phyloP scores from a whole-genome alignment of 441 rosid genomes.

The Euphorbia celastroides region DNA sequence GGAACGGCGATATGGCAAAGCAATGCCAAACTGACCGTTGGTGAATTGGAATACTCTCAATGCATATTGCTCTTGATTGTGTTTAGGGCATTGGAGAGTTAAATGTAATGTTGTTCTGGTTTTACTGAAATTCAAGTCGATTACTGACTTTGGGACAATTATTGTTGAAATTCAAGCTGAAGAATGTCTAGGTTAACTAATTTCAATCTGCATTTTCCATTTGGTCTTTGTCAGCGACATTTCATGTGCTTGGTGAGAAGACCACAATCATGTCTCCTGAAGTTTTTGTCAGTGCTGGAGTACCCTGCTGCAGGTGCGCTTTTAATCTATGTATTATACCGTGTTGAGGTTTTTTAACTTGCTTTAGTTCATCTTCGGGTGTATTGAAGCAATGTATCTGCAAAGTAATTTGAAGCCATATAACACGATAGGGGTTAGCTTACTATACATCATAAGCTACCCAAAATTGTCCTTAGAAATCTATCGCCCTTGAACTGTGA shows the following conservation, averaged over 20 bases:
- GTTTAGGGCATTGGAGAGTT: background rate
- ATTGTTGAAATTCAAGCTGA: constrained; percentile 7
- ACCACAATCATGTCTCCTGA: constrained; percentile 98
- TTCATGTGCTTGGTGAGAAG: constrained; percentile 91
- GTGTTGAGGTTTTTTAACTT: constrained; percentile 4
- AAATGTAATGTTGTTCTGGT: constrained; percentile 5
- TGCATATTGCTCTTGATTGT: background rate
- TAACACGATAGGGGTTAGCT: too few relatives aligned
- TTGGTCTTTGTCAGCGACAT: constrained; percentile 55
- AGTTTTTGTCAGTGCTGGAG: constrained; percentile 80
- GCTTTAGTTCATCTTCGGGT: constrained; percentile 3
- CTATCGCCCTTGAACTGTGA: too few relatives aligned
- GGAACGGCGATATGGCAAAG: too few relatives aligned
- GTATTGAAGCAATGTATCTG: constrained; percentile 5
- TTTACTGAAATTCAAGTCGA: constrained; percentile 13
- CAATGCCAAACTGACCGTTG: too few relatives aligned
- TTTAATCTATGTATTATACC: constrained; percentile 19
- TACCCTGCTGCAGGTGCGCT: constrained; percentile 94
- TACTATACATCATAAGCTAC: too few relatives aligned
- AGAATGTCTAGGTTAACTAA: constrained; percentile 18
- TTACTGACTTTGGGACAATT: constrained; percentile 12
- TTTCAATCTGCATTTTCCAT: constrained; percentile 8
- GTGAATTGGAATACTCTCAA: too few relatives aligned
- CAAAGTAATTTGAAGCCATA: constrained; percentile 5
- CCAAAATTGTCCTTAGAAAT: too few relatives aligned